A percentile compares a stretch with the other conserved stretches of the same genome.
These are phyloP conservation scores for Coemansia sp. DNA, from an alignment of 192 early-diverging fungal genomes.

Conservation along the genomic window DNA sequence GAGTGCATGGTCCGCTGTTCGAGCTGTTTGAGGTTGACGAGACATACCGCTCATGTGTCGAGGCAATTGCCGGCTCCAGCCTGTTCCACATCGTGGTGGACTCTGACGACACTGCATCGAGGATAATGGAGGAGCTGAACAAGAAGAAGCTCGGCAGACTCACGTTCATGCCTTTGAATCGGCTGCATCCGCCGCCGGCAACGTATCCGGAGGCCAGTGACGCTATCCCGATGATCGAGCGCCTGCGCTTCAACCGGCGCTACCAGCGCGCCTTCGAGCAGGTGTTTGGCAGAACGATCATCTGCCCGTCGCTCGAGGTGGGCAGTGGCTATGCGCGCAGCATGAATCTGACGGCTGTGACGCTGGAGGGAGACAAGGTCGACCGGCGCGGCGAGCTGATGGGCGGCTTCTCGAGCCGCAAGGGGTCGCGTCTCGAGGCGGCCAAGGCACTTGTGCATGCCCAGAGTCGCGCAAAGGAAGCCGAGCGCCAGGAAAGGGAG, in stretches of 20 bases:
- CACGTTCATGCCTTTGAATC: constrained; percentile 95
- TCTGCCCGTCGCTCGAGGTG: constrained; percentile 81
- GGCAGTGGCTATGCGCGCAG: constrained; percentile 75
- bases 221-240: constrained; percentile 80
- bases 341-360: constrained; percentile 81
- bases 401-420: constrained; percentile 82
- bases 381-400: constrained; percentile 90
- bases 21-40: constrained; percentile 90
- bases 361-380: constrained; percentile 88
- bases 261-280: constrained; percentile 82
- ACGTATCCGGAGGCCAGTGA: constrained; percentile 70
- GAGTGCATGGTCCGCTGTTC: constrained; percentile 90
- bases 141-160: constrained; percentile 74
- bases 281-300: constrained; percentile 88
- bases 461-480: constrained; percentile 21
- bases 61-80: constrained; percentile 81
- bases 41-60: constrained; percentile 80
- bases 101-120: constrained; percentile 84
- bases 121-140: constrained; percentile 58
- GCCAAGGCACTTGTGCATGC: constrained; percentile 59
- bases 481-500: constrained; percentile 23
- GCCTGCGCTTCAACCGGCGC: constrained; percentile 69
- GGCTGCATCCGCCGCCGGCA: constrained; percentile 62
- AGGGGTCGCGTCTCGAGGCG: constrained; percentile 72
- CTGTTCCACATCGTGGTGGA: constrained; percentile 98